These are phyloP conservation scores for Phytophthora sp. DNA, from an alignment of 352 stramenopile genomes.

Conservation along the genomic window DNA sequence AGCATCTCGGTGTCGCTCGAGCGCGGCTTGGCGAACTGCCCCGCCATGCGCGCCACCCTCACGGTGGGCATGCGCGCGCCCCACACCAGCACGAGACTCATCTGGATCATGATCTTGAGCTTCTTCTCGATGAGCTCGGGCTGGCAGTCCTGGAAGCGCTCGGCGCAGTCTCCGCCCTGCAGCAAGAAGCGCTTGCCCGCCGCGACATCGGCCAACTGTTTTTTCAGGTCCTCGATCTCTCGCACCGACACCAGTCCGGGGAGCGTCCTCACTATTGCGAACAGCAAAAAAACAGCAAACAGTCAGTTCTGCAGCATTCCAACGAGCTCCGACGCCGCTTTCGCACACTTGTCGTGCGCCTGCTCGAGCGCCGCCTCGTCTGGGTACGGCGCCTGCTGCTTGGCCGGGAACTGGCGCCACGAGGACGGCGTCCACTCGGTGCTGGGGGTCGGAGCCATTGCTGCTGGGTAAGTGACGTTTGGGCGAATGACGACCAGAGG, in stretches of 20 bases:
- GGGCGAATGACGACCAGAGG: conserved; percentile 28
- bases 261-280: conserved; percentile 81
- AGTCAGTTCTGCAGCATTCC: conserved; percentile 15
- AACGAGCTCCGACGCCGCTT: conserved; percentile 10
- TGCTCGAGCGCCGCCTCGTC: conserved; percentile 72
- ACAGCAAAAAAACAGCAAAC: no score
- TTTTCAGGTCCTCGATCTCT: conserved; percentile 93
- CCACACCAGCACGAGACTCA: conserved; percentile 98
- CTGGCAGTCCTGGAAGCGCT: conserved; percentile 95
- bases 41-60: conserved; percentile 97
- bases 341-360: conserved; percentile 79
- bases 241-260: conserved; percentile 96
- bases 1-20: conserved; percentile 94
- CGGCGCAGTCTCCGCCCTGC: conserved; percentile 98
- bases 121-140: conserved; percentile 90
- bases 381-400: conserved; percentile 84
- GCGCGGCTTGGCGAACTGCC: conserved; percentile 98
- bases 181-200: conserved; percentile 97
- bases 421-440: conserved; percentile 67
- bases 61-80: conserved; percentile 96
- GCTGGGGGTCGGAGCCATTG: conserved; percentile 2
- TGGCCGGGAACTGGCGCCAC: conserved; percentile 78
- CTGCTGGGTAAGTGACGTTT: conserved; percentile 1
- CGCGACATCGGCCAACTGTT: conserved; percentile 93
- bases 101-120: conserved; percentile 96